Percentiles rank a stretch among this genome's conserved stretches.
phyloP scores from a whole-genome alignment of 1,284 basidiomycete species.

The Flammula alnicola region DNA sequence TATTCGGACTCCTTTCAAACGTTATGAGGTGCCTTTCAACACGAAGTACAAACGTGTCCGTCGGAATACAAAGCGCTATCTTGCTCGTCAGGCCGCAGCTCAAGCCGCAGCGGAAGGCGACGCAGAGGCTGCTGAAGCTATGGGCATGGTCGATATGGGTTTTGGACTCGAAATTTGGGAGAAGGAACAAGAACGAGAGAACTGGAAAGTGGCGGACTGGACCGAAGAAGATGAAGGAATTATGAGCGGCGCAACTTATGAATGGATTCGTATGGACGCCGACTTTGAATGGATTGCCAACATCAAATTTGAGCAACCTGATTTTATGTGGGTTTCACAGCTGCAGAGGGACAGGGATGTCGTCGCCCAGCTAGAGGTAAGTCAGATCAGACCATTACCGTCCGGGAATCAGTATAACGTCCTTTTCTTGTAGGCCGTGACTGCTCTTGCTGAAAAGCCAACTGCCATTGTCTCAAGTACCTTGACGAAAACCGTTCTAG shows the following conservation, averaged over 20 bases:
- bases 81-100: constrained; percentile 92
- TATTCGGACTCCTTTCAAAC: constrained; percentile 85
- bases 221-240: constrained; percentile 93
- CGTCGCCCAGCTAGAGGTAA: constrained; percentile 94
- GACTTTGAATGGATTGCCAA: constrained; percentile 98
- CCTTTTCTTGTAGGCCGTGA: constrained; percentile 69
- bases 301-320: constrained; percentile 93
- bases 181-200: constrained; percentile 88
- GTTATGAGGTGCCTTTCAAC: constrained; percentile 98
- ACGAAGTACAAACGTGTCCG: constrained; percentile 99
- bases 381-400: constrained; percentile 29
- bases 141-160: constrained; percentile 93
- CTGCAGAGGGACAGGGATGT: constrained; percentile 96
- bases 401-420: constrained; percentile 14
- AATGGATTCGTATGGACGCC: constrained; percentile 99
- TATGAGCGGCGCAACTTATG: constrained; percentile 95
- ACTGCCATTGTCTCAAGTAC: constrained; percentile 92
- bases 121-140: constrained; percentile 89
- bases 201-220: constrained; percentile 98
- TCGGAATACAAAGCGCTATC: constrained; percentile 92
- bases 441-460: constrained; percentile 81
- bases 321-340: constrained; percentile 99
- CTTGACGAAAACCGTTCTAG: constrained; percentile 91
- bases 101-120: constrained; percentile 92
- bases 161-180: constrained; percentile 98